A percentile compares a stretch with the other conserved stretches of the same genome.
phyloP scores from a whole-genome alignment of 164 flowering plant species.

The Liquidambar formosana region DNA sequence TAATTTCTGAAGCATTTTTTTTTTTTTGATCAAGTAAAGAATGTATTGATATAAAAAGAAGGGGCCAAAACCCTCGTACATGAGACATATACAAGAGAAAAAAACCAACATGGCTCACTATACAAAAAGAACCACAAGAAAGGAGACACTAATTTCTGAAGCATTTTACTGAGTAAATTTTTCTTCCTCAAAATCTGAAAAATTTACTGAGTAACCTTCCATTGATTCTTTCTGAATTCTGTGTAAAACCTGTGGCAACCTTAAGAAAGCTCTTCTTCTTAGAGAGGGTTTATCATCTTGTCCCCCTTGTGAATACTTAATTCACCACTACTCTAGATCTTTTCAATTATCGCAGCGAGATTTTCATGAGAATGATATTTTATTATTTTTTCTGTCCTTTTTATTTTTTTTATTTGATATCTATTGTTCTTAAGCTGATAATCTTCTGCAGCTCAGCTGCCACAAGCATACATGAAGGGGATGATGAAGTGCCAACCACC shows the following conservation, averaged over 20 bases:
- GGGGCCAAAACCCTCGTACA: too few species aligned
- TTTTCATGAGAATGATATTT: not conserved
- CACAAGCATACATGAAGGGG: slow-evolving; percentile 58
- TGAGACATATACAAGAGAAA: too few species aligned
- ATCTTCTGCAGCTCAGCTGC: slow-evolving; percentile 65
- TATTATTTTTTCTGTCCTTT: too few species aligned
- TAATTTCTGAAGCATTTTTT: slow-evolving; percentile 1
- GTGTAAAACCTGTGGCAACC: not conserved
- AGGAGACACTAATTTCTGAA: too few species aligned
- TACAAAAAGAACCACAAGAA: too few species aligned
- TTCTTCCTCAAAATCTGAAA: too few species aligned
- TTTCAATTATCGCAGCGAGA: not conserved
- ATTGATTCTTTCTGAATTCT: not conserved
- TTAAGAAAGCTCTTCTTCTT: not conserved
- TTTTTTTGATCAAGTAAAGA: too few species aligned
- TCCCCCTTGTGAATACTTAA: not conserved
- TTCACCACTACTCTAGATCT: not conserved
- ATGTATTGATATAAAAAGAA: too few species aligned
- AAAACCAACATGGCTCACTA: too few species aligned
- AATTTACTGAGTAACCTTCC: too few species aligned
- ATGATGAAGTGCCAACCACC: slow-evolving; percentile 78
- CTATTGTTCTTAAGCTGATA: slow-evolving; percentile 13
- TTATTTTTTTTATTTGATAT: not conserved
- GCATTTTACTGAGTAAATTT: too few species aligned
- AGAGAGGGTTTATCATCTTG: not conserved